Evolutionary conservation across 2,329 filamentous ascomycete species (phyloP).

Genomic region (Colletotrichum ledebouriae): DNA sequence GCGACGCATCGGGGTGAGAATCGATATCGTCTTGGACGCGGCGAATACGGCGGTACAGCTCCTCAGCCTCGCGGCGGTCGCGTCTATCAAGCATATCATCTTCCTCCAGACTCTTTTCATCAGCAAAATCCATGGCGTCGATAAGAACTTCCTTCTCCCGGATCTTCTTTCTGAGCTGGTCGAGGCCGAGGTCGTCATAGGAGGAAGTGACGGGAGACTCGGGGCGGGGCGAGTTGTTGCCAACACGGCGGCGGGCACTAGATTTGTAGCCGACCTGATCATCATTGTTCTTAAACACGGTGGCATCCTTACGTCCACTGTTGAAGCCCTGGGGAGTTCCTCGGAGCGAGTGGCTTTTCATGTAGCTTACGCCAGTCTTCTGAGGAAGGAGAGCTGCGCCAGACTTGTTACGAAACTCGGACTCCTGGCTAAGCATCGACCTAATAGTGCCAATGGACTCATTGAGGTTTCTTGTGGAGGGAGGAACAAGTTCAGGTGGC

Average conservation of each 20-base stretch:
- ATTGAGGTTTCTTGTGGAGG: slow-evolving; percentile 92
- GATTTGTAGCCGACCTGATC: slow-evolving; percentile 93
- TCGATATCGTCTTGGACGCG: slow-evolving; percentile 96
- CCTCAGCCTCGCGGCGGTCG: slow-evolving; percentile 92
- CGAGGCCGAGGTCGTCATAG: slow-evolving; percentile 85
- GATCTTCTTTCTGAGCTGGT: slow-evolving; percentile 93
- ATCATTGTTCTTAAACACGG: slow-evolving; percentile 96
- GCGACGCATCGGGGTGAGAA: slow-evolving; percentile 82
- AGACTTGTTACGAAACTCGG: slow-evolving; percentile 87
- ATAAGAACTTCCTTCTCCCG: slow-evolving; percentile 93
- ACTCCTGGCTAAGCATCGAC: slow-evolving; percentile 88
- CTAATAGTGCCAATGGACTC: slow-evolving; percentile 95
- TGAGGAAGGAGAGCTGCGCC: slow-evolving; percentile 93
- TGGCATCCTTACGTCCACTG: slow-evolving; percentile 87
- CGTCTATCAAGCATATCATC: slow-evolving; percentile 92
- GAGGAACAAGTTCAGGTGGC: slow-evolving; percentile 92
- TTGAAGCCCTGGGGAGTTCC: slow-evolving; percentile 69
- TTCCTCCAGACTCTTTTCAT: slow-evolving; percentile 90
- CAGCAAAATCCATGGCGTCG: slow-evolving; percentile 96
- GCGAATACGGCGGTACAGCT: slow-evolving; percentile 91
- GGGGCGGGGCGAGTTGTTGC: slow-evolving; percentile 83
- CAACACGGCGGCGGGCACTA: slow-evolving; percentile 88
- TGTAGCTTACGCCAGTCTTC: slow-evolving; percentile 97
- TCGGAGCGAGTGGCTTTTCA: slow-evolving; percentile 95
- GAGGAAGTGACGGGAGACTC: slow-evolving; percentile 77